Conservation (phyloP, 78 protist genomes). For the Planoprotostelium fungivorum region DNA sequence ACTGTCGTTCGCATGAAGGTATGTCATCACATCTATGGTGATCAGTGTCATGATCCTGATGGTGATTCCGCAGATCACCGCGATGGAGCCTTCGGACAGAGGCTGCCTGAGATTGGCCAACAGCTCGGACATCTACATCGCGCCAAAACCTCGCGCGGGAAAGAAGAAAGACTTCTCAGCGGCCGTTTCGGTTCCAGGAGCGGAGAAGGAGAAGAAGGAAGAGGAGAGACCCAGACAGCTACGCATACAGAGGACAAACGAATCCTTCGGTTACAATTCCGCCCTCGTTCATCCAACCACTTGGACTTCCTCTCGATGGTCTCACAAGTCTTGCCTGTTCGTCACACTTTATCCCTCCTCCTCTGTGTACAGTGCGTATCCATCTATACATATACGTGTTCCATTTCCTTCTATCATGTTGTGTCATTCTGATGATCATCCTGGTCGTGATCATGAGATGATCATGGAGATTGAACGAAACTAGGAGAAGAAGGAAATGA, state of each 20-base stretch:
- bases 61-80: background rate
- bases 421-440: too few species aligned
- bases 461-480: too few species aligned
- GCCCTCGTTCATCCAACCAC: too few species aligned
- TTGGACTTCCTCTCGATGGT: too few species aligned
- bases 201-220: background rate
- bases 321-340: too few species aligned
- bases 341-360: too few species aligned
- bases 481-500: too few species aligned
- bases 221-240: background rate
- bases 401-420: too few species aligned
- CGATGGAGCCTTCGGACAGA: constrained; percentile 3
- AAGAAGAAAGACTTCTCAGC: background rate
- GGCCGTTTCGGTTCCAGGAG: background rate
- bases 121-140: constrained; percentile 29
- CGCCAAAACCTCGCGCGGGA: constrained; percentile 42
- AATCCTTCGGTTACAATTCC: too few species aligned
- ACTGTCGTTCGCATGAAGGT: constrained; percentile 22
- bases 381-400: too few species aligned
- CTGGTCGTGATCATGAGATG: too few species aligned
- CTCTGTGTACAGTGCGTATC: background rate
- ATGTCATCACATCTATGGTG: background rate
- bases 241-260: too few species aligned
- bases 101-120: constrained; percentile 9
- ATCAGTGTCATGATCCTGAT: background rate